These are phyloP conservation scores for Isatis lusitanica DNA, from an alignment of 441 rosid species.

Conservation along the genomic window DNA sequence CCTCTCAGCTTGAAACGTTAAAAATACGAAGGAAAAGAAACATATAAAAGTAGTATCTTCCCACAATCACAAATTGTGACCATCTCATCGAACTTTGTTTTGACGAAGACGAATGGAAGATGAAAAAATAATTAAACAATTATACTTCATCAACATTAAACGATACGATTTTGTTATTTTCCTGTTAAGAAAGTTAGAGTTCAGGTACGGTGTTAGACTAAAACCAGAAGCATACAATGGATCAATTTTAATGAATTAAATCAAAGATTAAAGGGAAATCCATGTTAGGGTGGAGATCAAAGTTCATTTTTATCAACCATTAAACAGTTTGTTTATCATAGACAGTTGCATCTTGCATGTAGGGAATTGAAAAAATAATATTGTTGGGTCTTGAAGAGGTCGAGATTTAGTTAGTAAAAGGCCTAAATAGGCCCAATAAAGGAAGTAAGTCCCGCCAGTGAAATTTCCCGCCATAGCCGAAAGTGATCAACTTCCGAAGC, in stretches of 20 bases:
- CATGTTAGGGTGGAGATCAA: background rate
- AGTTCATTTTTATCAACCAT: background rate
- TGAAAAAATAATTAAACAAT: background rate
- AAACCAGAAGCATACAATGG: background rate
- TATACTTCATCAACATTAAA: background rate
- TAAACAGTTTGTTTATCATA: background rate
- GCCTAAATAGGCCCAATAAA: constrained; percentile 19
- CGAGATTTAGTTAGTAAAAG: background rate
- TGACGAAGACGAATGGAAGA: background rate
- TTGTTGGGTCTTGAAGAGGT: background rate
- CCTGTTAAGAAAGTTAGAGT: background rate
- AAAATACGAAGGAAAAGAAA: background rate
- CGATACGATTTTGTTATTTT: background rate
- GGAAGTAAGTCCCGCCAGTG: background rate
- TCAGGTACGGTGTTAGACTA: background rate
- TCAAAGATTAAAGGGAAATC: background rate
- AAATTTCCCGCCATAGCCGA: constrained; percentile 37
- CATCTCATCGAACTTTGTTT: background rate
- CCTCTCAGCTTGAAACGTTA: background rate
- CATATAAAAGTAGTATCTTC: background rate
- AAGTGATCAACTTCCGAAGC: constrained; percentile 31
- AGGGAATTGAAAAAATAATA: background rate
- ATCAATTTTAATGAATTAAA: background rate
- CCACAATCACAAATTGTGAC: background rate
- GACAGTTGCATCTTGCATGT: background rate